phyloP scores from a whole-genome alignment of 2,329 filamentous ascomycete species.

The Xylaria sp. region DNA sequence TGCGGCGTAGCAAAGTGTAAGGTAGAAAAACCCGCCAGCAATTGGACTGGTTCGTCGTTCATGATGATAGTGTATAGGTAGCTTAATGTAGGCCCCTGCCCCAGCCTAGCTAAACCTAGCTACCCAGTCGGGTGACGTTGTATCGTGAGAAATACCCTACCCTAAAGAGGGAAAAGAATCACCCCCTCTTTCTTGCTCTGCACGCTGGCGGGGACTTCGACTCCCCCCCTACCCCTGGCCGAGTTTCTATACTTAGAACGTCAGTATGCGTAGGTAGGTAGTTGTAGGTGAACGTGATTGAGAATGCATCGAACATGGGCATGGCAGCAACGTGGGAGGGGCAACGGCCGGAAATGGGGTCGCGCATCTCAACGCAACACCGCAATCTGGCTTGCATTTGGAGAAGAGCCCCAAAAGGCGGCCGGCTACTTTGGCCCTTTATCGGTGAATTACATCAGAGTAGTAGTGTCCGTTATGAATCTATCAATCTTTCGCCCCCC shows the following conservation, averaged over 20 bases:
- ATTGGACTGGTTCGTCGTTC: not conserved
- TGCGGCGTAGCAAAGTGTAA: constrained; percentile 27
- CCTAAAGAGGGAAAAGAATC: constrained; percentile 1
- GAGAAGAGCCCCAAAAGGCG: not conserved
- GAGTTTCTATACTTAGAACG: constrained; percentile 26
- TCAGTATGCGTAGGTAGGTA: too few relatives aligned
- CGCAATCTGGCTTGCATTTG: constrained; percentile 23
- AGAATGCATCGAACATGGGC: not conserved
- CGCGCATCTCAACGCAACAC: constrained; percentile 1
- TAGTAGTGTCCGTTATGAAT: not conserved
- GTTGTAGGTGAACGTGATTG: not conserved
- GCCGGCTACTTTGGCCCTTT: not conserved
- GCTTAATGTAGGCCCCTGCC: too few relatives aligned
- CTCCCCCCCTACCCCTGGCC: constrained; percentile 21
- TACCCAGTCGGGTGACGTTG: constrained; percentile 4
- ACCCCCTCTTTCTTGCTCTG: not conserved
- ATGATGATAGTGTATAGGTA: too few relatives aligned
- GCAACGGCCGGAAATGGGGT: constrained; percentile 12
- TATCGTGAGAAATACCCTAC: constrained; percentile 6
- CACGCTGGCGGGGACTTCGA: too few relatives aligned
- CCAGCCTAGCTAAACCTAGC: not conserved
- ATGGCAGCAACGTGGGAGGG: constrained; percentile 14
- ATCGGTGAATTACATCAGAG: not conserved
- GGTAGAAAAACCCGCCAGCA: constrained; percentile 3
- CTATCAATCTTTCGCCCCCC: not conserved